Evolutionary conservation across 2,329 filamentous ascomycete genomes (phyloP).

Genomic region (Fusarium sp.): DNA sequence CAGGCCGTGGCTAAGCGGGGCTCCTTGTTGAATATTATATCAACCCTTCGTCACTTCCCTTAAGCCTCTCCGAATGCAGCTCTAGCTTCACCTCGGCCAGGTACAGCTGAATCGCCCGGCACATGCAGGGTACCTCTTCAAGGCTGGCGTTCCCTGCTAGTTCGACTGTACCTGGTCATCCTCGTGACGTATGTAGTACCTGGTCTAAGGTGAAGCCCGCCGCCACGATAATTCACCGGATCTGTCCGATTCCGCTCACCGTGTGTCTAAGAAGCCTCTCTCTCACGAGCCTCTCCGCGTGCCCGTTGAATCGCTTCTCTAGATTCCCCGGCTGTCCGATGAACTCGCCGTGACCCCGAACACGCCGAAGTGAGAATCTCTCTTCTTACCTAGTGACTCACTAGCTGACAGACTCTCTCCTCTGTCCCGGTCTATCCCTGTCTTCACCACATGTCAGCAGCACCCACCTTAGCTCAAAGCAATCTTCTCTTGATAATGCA

Average conservation of each 20-base stretch:
- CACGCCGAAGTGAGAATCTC: not conserved
- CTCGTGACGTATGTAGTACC: not conserved
- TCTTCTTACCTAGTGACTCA: constrained; percentile 21
- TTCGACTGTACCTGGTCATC: constrained; percentile 9
- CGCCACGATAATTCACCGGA: constrained; percentile 46
- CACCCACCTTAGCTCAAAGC: not conserved
- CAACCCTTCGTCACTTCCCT: constrained; percentile 24
- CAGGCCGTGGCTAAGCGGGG: constrained; percentile 21
- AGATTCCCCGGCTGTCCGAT: constrained; percentile 32
- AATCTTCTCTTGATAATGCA: not conserved
- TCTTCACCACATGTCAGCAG: constrained; percentile 11
- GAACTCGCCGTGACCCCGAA: constrained; percentile 3
- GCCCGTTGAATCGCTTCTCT: constrained; percentile 14
- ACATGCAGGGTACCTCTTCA: not conserved
- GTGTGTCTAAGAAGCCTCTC: constrained; percentile 6
- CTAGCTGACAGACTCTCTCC: not conserved
- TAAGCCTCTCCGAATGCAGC: not conserved
- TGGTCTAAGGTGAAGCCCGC: constrained; percentile 23
- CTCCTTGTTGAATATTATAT: constrained; percentile 15
- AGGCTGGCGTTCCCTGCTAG: constrained; percentile 3
- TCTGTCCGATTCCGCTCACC: constrained; percentile 15
- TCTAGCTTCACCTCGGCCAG: constrained; percentile 1
- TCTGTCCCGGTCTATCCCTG: constrained; percentile 17
- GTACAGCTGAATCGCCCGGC: constrained; percentile 1
- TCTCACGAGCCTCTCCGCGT: constrained; percentile 32